These are phyloP conservation scores for Penicillium glabrum DNA, from an alignment of 2,329 filamentous ascomycete species.

Conservation along the genomic window DNA sequence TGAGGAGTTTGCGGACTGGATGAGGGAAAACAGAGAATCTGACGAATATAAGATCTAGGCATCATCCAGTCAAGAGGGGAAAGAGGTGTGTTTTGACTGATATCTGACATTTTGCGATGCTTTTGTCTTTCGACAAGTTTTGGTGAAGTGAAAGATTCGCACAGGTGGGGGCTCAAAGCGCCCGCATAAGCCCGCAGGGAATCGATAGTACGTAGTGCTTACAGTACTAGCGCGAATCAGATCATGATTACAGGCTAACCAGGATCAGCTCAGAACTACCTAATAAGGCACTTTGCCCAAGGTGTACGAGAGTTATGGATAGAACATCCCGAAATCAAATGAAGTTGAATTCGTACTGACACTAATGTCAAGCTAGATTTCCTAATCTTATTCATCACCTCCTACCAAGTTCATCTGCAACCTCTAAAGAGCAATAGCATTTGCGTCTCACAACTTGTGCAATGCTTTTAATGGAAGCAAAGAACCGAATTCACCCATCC, in stretches of 20 bases:
- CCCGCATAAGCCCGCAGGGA: not conserved
- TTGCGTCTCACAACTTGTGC: not conserved
- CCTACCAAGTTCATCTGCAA: not conserved
- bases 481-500: not conserved
- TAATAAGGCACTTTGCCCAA: not conserved
- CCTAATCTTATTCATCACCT: not conserved
- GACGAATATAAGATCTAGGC: not conserved
- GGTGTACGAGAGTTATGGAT: not conserved
- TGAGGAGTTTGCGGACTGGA: not conserved
- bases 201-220: not conserved
- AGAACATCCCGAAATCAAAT: not conserved
- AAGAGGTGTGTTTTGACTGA: not conserved
- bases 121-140: not conserved
- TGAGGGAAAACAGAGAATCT: not conserved
- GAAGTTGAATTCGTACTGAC: not conserved
- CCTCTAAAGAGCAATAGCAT: not conserved
- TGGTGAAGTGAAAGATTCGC: not conserved
- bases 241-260: not conserved
- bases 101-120: not conserved
- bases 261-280: not conserved
- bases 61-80: not conserved
- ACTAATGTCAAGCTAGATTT: not conserved
- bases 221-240: not conserved
- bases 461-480: not conserved
- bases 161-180: not conserved